phyloP scores from a whole-genome alignment of 345 rosid genomes.

The Populus simonii region DNA sequence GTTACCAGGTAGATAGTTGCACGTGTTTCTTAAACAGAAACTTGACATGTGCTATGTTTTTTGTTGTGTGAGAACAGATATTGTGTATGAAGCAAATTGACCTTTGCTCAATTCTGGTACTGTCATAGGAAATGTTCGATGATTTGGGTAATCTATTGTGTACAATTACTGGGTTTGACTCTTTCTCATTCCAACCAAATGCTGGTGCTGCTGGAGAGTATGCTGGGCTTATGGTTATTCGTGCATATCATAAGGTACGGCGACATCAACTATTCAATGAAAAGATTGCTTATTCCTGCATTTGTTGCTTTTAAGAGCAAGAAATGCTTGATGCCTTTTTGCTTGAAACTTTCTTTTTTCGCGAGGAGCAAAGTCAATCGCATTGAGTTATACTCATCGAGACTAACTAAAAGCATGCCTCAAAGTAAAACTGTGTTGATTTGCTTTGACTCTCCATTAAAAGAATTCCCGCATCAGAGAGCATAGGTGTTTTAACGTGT shows the following conservation, averaged over 20 bases:
- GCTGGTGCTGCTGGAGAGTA: conserved; percentile 99
- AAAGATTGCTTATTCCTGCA: not conserved
- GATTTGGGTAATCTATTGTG: conserved; percentile 82
- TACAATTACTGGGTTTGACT: conserved; percentile 90
- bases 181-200: conserved; percentile 98
- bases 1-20: conserved; percentile 67
- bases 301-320: not conserved
- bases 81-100: conserved; percentile 8
- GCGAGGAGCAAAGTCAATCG: not conserved
- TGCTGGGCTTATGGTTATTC: conserved; percentile 99
- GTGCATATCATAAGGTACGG: conserved; percentile 85
- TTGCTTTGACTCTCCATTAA: not conserved
- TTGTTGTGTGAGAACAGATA: not conserved
- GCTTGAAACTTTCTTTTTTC: not conserved
- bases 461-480: not conserved
- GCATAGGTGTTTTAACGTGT: not conserved
- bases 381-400: not conserved
- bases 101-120: conserved; percentile 18
- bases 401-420: not conserved
- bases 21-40: not conserved
- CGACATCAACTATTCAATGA: not conserved
- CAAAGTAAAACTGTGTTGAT: not conserved
- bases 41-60: not conserved
- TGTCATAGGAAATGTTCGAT: conserved; percentile 83
- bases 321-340: not conserved